Evolutionary conservation across 176 grass and related monocot species (phyloP), one percentile per base, ranked within the genome.

Genomic region (Ensete ventricosum): DNA sequence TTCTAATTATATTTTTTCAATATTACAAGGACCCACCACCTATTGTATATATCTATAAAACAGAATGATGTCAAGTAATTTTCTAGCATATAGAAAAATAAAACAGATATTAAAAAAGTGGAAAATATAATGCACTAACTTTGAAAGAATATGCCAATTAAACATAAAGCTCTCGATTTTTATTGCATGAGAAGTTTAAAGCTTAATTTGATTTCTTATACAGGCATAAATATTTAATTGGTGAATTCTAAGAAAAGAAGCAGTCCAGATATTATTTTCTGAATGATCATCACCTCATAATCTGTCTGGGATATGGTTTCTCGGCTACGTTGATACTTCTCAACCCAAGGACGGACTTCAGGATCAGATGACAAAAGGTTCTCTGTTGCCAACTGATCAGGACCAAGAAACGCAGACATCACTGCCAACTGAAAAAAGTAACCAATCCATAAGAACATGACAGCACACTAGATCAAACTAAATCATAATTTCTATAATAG

Each of bases 281-380:
- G 55, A 43, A 43, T 34, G 29, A 20, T 49, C 64, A 50, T 81
- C 79, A 93, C 95, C 81, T 99, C 90, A 50, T 99, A 99, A 81
- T 99, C 88, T 53, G 90, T 99, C 66, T 92, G 78, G 53, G 95
- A 99, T 59, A 99, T 88, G 0, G 90, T 99, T n/a, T 99, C 90
- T 10, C 90, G 86, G 57, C 95, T 99, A 25, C 90, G 84, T 53
- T 99, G 90, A 50, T 99, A 99, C 82, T 99, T 99, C 24, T 91
- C 78, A 0, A 99, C 90, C 95, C 95, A 99, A 8, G 90, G 90
- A 29, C 81, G 82, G 55, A 89, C 92, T 29, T 94, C 90, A 43
- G 70, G 69, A 87, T 99, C 95, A 11, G 81, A 84, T 55, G 92
- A 81, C 57, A 99, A 74, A 9, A 72, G 79, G 43, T 53, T 84